These are phyloP conservation scores for Austroboletus olivaceoglutinosus DNA, from an alignment of 1,284 basidiomycete genomes.

Conservation along the genomic window DNA sequence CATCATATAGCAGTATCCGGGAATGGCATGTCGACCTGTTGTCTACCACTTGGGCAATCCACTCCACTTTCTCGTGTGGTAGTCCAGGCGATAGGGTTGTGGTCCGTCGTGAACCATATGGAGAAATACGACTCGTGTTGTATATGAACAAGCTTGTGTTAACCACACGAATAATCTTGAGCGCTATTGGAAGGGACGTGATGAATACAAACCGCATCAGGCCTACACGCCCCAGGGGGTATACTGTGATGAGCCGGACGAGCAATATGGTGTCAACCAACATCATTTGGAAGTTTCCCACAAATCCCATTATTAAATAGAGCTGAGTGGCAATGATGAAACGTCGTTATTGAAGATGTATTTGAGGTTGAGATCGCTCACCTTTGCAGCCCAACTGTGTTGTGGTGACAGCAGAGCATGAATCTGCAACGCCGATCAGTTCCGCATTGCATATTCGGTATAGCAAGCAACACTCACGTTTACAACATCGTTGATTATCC, in stretches of 20 bases:
- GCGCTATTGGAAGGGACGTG: conserved; percentile 13
- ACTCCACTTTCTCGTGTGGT: conserved; percentile 22
- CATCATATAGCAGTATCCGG: no score
- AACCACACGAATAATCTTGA: conserved; percentile 15
- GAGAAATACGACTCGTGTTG: conserved; percentile 3
- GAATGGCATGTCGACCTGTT: conserved; percentile 12
- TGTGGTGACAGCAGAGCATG: conserved; percentile 11
- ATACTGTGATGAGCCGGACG: conserved; percentile 17
- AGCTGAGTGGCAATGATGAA: conserved; percentile 2
- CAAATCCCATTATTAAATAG: conserved; percentile 9
- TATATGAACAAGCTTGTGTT: conserved; percentile 12
- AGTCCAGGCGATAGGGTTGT: conserved; percentile 4
- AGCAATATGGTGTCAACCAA: conserved; percentile 20
- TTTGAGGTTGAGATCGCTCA: neutral
- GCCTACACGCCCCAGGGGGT: conserved; percentile 15
- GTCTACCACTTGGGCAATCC: conserved; percentile 22
- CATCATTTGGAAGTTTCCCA: conserved; percentile 14
- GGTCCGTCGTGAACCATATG: neutral
- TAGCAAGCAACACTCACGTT: conserved; percentile 1
- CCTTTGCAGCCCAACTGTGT: conserved; percentile 4
- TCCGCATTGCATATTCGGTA: neutral
- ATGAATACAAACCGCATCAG: conserved; percentile 13
- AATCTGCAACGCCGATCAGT: conserved; percentile 7
- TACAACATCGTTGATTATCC: conserved; percentile 2
- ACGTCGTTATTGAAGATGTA: neutral